Percentiles rank a stretch among this genome's conserved stretches.
These are phyloP conservation scores for Scheffersomyces parashehatae DNA, from an alignment of 1,139 yeast species.

Conservation along the genomic window DNA sequence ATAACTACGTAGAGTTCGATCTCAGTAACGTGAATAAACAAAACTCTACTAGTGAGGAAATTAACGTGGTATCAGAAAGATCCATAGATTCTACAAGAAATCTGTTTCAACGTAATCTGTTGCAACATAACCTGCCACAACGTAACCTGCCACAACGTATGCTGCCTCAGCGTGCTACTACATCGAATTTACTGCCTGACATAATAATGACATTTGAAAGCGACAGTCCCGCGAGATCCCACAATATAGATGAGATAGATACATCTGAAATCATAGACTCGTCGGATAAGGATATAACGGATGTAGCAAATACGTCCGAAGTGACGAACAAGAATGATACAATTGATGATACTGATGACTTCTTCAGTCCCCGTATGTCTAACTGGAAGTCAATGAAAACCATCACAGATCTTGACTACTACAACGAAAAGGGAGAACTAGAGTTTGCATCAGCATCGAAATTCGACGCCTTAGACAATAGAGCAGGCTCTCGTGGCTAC, in stretches of 20 bases:
- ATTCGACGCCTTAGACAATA: slow-evolving; percentile 24
- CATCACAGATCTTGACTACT: slow-evolving; percentile 50
- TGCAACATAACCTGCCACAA: no score
- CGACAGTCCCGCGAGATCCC: neutral
- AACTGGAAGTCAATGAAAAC: slow-evolving; percentile 60
- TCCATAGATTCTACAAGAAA: slow-evolving; percentile 3
- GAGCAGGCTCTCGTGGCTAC: slow-evolving; percentile 55
- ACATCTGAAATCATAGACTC: neutral
- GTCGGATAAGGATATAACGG: neutral
- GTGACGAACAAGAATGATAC: neutral
- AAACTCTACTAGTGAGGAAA: slow-evolving; percentile 4
- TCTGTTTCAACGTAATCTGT: no score
- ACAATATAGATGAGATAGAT: neutral
- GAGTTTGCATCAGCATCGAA: slow-evolving; percentile 30
- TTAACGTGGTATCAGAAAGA: slow-evolving; percentile 3
- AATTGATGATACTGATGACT: slow-evolving; percentile 7
- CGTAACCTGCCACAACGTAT: no score
- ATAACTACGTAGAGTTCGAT: slow-evolving; percentile 37
- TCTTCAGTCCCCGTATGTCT: slow-evolving; percentile 10
- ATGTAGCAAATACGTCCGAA: neutral
- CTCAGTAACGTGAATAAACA: slow-evolving; percentile 15
- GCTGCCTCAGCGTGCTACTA: slow-evolving; percentile 1
- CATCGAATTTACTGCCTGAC: slow-evolving; percentile 2
- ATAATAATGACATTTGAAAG: neutral
- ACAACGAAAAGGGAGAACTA: slow-evolving; percentile 52